Evolutionary conservation across 768 basidiomycete genomes (phyloP).

Genomic region (Serendipita indica): DNA sequence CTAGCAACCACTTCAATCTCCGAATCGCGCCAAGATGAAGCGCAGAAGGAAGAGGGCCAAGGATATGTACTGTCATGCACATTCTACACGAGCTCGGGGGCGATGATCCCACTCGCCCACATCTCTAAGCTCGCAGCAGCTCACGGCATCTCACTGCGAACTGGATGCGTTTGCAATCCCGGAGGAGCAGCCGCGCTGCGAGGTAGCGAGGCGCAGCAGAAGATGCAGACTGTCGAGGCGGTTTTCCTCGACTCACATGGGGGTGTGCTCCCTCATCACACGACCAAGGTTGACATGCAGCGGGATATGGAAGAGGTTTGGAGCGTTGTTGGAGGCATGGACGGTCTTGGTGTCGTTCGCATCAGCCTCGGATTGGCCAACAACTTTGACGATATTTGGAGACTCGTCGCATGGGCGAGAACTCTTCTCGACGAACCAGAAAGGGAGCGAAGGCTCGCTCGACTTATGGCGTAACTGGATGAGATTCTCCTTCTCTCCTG

Average conservation of each 20-base stretch:
- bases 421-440: neutral
- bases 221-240: neutral
- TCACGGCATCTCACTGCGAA: constrained; percentile 55
- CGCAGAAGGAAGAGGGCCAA: neutral
- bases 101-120: neutral
- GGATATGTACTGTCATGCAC: neutral
- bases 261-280: too few relatives aligned
- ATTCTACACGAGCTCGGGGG: neutral
- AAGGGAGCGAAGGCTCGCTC: neutral
- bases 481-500: too few relatives aligned
- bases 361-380: neutral
- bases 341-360: neutral
- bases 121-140: neutral
- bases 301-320: neutral
- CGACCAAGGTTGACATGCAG: neutral
- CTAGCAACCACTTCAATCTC: neutral
- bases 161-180: constrained; percentile 81
- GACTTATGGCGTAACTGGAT: too few relatives aligned
- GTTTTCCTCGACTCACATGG: neutral
- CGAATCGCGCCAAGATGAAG: neutral
- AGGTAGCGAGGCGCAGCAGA: neutral
- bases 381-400: constrained; percentile 1
- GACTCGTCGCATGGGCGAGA: neutral
- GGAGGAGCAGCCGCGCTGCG: constrained; percentile 29
- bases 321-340: neutral